These are phyloP conservation scores for Arbutus unedo DNA, from an alignment of 148 eudicot genomes.

Conservation along the genomic window DNA sequence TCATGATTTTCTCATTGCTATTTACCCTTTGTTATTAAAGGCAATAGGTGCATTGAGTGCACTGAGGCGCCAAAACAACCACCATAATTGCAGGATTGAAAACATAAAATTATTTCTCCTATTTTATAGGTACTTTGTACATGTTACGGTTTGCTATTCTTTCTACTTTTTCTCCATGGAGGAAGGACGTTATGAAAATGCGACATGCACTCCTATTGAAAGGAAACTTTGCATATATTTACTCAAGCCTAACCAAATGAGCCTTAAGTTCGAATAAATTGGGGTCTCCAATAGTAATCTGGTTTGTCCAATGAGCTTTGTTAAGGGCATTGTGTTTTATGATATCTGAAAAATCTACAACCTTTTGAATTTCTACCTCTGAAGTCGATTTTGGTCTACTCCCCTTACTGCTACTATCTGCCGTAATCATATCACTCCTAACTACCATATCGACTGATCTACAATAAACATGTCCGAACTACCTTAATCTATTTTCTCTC, in stretches of 20 bases:
- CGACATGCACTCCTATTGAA: background rate
- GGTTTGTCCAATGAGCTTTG: too few species aligned
- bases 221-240: background rate
- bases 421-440: too few species aligned
- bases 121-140: background rate
- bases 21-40: background rate
- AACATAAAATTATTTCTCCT: background rate
- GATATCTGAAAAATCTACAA: too few species aligned
- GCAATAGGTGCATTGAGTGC: background rate
- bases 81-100: background rate
- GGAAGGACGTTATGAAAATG: background rate
- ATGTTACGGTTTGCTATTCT: background rate
- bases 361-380: too few species aligned
- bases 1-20: background rate
- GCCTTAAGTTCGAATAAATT: too few species aligned
- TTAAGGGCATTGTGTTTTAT: too few species aligned
- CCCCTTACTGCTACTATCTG: too few species aligned
- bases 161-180: background rate
- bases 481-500: too few species aligned
- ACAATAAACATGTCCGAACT: too few species aligned
- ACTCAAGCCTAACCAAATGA: background rate
- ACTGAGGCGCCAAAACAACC: background rate
- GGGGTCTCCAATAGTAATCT: too few species aligned
- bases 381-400: too few species aligned
- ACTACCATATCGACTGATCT: too few species aligned